Conservation (phyloP, 2,329 filamentous ascomycete genomes). For the Trichoderma hamatum region DNA sequence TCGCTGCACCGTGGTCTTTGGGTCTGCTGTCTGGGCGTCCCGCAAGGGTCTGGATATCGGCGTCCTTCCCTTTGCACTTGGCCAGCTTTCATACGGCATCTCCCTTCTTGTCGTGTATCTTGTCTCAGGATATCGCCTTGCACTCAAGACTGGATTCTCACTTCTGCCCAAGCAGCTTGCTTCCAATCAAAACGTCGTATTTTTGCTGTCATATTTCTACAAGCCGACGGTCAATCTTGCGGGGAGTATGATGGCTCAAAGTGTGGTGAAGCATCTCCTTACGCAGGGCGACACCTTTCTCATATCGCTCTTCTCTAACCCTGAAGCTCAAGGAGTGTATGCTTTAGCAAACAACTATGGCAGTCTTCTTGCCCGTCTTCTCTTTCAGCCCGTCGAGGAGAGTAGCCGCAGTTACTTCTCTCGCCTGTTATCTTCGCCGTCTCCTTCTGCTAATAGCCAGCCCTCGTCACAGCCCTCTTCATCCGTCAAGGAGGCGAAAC, state of each 20-base stretch:
- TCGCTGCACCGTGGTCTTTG: constrained; percentile 76
- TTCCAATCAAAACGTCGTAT: constrained; percentile 38
- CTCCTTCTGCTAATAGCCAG: constrained; percentile 30
- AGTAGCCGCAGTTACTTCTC: constrained; percentile 89
- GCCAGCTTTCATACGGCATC: constrained; percentile 76
- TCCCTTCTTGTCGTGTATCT: constrained; percentile 72
- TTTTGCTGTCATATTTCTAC: constrained; percentile 66
- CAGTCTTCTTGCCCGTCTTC: constrained; percentile 79
- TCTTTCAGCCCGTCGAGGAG: constrained; percentile 96
- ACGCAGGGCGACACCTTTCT: constrained; percentile 94
- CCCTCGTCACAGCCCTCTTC: constrained; percentile 31
- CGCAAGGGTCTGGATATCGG: constrained; percentile 58
- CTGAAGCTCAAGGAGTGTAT: constrained; percentile 86
- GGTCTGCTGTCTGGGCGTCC: constrained; percentile 66
- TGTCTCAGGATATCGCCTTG: constrained; percentile 60
- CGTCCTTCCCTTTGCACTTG: constrained; percentile 84
- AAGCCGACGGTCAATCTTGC: constrained; percentile 71
- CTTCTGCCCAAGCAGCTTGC: constrained; percentile 54
- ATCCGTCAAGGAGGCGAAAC: constrained; percentile 46
- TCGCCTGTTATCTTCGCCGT: constrained; percentile 62
- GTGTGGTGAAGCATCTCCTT: constrained; percentile 85
- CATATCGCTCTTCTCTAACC: constrained; percentile 74
- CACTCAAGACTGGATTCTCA: constrained; percentile 66
- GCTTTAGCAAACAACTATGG: constrained; percentile 94
- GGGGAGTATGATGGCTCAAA: constrained; percentile 84